phyloP scores from a whole-genome alignment of 2,329 filamentous ascomycete species.

The Falciphora oryzae region DNA sequence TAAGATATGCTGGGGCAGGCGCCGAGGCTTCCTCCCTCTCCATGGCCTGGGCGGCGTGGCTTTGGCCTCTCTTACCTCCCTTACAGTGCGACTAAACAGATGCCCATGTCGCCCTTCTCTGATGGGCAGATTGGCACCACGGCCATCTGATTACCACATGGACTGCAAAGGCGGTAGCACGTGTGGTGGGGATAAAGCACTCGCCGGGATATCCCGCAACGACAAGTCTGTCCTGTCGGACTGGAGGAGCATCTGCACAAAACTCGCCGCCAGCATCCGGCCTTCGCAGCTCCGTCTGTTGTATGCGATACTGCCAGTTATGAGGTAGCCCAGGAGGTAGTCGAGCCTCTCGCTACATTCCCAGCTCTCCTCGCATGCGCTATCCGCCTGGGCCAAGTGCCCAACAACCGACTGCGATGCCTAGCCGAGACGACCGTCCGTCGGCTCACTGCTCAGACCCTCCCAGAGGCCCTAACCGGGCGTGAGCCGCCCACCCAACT shows the following conservation, averaged over 20 bases:
- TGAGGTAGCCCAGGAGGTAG: not conserved
- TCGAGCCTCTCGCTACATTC: not conserved
- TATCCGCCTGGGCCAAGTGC: not conserved
- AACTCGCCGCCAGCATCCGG: not conserved
- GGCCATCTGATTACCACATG: not conserved
- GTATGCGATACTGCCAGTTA: not conserved
- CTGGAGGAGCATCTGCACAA: not conserved
- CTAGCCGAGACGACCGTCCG: not conserved
- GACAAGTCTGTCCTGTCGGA: not conserved
- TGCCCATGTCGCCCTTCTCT: not conserved
- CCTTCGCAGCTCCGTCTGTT: not conserved
- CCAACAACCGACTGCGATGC: not conserved
- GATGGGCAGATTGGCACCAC: not conserved
- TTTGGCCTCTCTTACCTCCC: not conserved
- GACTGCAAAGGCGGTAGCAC: not conserved
- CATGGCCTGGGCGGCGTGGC: not conserved
- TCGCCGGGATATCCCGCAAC: not conserved
- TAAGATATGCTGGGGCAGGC: not conserved
- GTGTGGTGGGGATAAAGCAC: not conserved
- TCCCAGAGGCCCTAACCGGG: not conserved
- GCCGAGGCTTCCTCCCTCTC: not conserved
- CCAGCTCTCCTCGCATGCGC: not conserved
- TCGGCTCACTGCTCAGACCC: not conserved
- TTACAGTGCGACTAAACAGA: not conserved
- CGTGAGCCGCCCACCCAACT: not conserved